These are phyloP conservation scores for Saccharomycopsis capsularis DNA, from an alignment of 805 yeast species.

Conservation along the genomic window DNA sequence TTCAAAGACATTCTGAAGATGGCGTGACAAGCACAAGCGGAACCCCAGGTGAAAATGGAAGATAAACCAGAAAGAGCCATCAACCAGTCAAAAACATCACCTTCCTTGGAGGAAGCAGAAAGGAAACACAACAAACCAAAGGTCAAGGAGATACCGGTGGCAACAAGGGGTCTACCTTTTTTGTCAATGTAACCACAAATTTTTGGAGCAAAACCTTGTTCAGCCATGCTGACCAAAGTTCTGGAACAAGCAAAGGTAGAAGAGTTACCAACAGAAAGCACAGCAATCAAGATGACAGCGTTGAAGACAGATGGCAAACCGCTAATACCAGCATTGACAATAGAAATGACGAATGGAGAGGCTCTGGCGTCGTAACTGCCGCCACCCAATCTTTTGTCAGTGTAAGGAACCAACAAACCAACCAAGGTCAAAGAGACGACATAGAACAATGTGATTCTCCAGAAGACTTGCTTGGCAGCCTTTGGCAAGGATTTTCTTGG, in stretches of 20 bases:
- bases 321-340: constrained; percentile 52
- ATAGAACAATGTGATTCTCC: constrained; percentile 73
- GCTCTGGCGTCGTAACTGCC: constrained; percentile 54
- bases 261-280: constrained; percentile 65
- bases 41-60: constrained; percentile 56
- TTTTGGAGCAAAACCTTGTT: constrained; percentile 56
- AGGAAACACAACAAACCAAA: constrained; percentile 56
- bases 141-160: constrained; percentile 41
- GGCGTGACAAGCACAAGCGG: constrained; percentile 52
- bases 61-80: constrained; percentile 58
- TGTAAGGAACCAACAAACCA: constrained; percentile 70
- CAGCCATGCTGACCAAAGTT: constrained; percentile 55
- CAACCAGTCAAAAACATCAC: constrained; percentile 57
- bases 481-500: constrained; percentile 63
- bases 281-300: constrained; percentile 60
- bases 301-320: constrained; percentile 63
- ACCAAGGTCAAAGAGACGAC: constrained; percentile 48
- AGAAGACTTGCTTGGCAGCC: constrained; percentile 76
- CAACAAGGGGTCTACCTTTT: constrained; percentile 59
- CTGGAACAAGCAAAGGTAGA: constrained; percentile 67
- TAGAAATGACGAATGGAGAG: constrained; percentile 75
- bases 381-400: constrained; percentile 40
- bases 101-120: constrained; percentile 46
- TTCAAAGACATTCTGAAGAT: constrained; percentile 59
- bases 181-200: constrained; percentile 55